Conservation (phyloP, 768 basidiomycete species). For the Trametes coccinea region DNA sequence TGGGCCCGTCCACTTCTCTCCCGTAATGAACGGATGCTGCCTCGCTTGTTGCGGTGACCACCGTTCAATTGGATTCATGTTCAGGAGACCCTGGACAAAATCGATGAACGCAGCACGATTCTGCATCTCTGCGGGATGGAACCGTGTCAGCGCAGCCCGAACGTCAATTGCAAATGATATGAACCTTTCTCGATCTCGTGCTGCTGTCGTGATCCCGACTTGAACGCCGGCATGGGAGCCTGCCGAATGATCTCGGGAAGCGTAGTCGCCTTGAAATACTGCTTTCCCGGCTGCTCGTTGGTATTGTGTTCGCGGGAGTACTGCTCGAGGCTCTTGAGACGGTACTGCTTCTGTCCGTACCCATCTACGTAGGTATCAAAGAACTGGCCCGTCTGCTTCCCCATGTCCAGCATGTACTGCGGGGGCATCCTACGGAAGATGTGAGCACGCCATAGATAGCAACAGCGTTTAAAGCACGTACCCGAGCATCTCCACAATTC, state of each 20-base stretch:
- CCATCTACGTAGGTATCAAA: conserved; percentile 80
- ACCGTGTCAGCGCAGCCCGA: not conserved
- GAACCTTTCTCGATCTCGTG: conserved; percentile 87
- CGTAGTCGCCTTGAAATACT: conserved; percentile 95
- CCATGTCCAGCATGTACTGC: conserved; percentile 89
- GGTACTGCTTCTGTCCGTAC: conserved; percentile 80
- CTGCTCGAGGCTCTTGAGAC: conserved; percentile 89
- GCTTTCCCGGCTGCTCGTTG: conserved; percentile 97
- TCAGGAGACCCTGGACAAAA: conserved; percentile 92
- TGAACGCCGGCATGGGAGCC: conserved; percentile 88
- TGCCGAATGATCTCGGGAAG: conserved; percentile 95
- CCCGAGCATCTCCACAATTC: conserved; percentile 99
- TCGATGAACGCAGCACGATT: conserved; percentile 95
- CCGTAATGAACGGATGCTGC: conserved; percentile 96
- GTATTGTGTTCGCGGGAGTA: conserved; percentile 94
- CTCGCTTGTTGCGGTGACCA: conserved; percentile 98
- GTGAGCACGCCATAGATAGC: not conserved
- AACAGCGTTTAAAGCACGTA: conserved; percentile 41
- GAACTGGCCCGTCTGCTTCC: conserved; percentile 93
- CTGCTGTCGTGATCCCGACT: conserved; percentile 58
- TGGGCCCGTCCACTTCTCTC: conserved; percentile 90
- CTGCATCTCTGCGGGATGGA: conserved; percentile 71
- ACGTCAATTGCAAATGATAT: conserved; percentile 33
- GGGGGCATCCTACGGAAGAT: conserved; percentile 71
- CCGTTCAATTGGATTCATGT: conserved; percentile 91